phyloP scores from a whole-genome alignment of 495 filamentous ascomycete genomes.

The Poronia punctata region DNA sequence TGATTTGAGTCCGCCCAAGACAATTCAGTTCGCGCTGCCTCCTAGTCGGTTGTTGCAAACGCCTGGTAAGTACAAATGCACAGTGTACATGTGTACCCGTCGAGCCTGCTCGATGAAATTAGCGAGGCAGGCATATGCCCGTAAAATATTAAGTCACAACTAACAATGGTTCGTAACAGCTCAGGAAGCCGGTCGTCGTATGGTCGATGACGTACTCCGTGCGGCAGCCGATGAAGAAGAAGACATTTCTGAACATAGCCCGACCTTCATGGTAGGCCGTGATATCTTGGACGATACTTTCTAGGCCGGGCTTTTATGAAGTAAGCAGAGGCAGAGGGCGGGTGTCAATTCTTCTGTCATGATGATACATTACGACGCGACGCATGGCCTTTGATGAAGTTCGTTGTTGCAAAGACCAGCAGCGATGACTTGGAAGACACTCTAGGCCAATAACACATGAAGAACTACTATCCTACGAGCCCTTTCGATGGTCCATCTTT shows the following conservation, averaged over 20 bases:
- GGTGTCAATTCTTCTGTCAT: too few species aligned
- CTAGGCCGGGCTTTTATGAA: too few species aligned
- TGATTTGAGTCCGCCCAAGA: constrained; percentile 87
- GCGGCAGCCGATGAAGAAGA: constrained; percentile 70
- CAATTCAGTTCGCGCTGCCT: constrained; percentile 92
- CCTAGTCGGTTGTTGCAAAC: constrained; percentile 83
- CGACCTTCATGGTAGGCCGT: constrained; percentile 61
- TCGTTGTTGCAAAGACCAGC: too few species aligned
- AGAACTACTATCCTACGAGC: too few species aligned
- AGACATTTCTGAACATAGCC: constrained; percentile 55
- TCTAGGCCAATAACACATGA: too few species aligned
- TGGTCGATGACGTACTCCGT: constrained; percentile 82
- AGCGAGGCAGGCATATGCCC: neutral
- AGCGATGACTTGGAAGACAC: too few species aligned
- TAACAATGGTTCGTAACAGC: constrained; percentile 39
- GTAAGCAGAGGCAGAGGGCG: too few species aligned
- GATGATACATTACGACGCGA: too few species aligned
- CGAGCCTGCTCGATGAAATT: neutral
- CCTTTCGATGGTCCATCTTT: too few species aligned
- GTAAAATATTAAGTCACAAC: too few species aligned
- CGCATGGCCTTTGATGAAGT: too few species aligned
- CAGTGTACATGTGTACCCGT: too few species aligned
- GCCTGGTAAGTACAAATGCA: constrained; percentile 59
- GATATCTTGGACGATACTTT: constrained; percentile 66
- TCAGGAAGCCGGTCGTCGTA: constrained; percentile 81